phyloP scores from a whole-genome alignment of 768 basidiomycete species.

The Megacollybia marginata region DNA sequence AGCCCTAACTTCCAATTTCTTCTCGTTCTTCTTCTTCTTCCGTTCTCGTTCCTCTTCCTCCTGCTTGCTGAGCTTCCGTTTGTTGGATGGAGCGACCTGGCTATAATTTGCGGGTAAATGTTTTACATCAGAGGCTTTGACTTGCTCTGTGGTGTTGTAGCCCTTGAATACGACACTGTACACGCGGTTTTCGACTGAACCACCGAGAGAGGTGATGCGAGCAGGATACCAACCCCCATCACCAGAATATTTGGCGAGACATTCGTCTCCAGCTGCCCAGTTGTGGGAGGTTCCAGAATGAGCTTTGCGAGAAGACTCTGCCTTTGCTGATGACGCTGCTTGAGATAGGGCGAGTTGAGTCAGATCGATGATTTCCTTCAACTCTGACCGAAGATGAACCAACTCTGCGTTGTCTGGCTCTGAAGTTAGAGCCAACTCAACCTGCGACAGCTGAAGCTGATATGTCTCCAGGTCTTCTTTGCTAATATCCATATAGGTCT shows the following conservation, averaged over 20 bases:
- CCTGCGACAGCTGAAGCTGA: constrained; percentile 85
- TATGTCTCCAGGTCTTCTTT: constrained; percentile 82
- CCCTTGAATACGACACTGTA: constrained; percentile 90
- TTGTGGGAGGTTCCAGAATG: constrained; percentile 39
- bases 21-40: constrained; percentile 95
- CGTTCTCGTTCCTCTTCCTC: constrained; percentile 84
- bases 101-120: constrained; percentile 53
- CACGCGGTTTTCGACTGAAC: constrained; percentile 72
- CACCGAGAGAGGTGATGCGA: constrained; percentile 78
- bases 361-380: constrained; percentile 78
- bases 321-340: constrained; percentile 53
- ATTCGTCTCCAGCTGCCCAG: constrained; percentile 83
- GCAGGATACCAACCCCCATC: constrained; percentile 88
- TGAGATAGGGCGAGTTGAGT: constrained; percentile 67
- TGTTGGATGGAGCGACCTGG: constrained; percentile 37
- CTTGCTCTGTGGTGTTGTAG: constrained; percentile 85
- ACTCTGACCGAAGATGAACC: constrained; percentile 63
- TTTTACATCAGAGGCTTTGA: constrained; percentile 68
- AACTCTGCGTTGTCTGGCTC: constrained; percentile 76
- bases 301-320: constrained; percentile 50
- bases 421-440: constrained; percentile 67
- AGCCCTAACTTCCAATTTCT: constrained; percentile 78
- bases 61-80: constrained; percentile 71
- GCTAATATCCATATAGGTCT: constrained; percentile 40
- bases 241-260: constrained; percentile 77